Percentiles rank a stretch among this genome's conserved stretches.
phyloP scores from a whole-genome alignment of 1,284 basidiomycete genomes.

The Albatrellus sp. region DNA sequence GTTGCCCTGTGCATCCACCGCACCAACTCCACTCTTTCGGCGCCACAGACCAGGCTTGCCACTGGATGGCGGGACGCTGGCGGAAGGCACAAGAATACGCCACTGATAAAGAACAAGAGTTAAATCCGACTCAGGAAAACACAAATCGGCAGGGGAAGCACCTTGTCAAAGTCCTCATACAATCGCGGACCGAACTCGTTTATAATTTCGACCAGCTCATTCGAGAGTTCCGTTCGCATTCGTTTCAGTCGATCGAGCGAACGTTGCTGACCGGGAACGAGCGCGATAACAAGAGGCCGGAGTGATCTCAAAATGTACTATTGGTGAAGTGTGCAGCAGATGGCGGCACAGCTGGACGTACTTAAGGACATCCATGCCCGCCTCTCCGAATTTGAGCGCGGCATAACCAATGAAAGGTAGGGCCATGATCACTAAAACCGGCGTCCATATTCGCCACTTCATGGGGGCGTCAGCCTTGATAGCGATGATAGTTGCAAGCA shows the following conservation, averaged over 20 bases:
- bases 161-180: conserved; percentile 83
- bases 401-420: conserved; percentile 90
- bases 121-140: neutral
- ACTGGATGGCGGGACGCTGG: conserved; percentile 69
- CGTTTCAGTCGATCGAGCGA: conserved; percentile 73
- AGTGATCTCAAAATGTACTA: conserved; percentile 54
- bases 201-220: conserved; percentile 83
- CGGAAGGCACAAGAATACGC: conserved; percentile 74
- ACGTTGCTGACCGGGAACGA: conserved; percentile 85
- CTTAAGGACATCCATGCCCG: conserved; percentile 98
- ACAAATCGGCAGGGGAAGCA: conserved; percentile 18
- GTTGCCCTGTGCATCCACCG: conserved; percentile 69
- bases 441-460: conserved; percentile 66
- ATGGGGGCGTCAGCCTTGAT: conserved; percentile 55
- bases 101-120: conserved; percentile 29
- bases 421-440: conserved; percentile 64
- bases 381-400: conserved; percentile 96
- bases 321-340: neutral
- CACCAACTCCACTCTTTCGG: conserved; percentile 61
- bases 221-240: conserved; percentile 71
- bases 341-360: conserved; percentile 36
- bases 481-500: conserved; percentile 69
- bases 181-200: conserved; percentile 83
- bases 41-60: conserved; percentile 60
- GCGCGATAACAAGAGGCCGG: conserved; percentile 81